These are phyloP conservation scores for Agrocybe pediades DNA, from an alignment of 768 basidiomycete species.

Conservation along the genomic window DNA sequence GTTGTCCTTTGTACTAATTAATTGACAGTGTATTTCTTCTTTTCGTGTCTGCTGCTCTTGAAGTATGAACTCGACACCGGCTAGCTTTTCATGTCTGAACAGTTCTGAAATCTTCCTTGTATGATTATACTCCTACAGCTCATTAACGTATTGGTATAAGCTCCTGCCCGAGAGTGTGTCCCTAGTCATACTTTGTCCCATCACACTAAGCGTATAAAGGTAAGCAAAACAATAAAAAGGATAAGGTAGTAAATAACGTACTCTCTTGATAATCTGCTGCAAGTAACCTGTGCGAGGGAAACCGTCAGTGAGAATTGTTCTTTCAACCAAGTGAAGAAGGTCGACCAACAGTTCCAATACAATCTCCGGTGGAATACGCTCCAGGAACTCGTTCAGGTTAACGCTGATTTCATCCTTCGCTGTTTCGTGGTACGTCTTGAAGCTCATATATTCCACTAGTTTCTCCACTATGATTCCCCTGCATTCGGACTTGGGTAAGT, in stretches of 20 bases:
- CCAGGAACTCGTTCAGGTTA: constrained; percentile 74
- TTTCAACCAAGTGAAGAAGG: neutral
- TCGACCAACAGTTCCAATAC: constrained; percentile 82
- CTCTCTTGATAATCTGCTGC: constrained; percentile 72
- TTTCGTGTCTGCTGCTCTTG: too few relatives aligned
- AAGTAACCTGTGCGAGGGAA: constrained; percentile 40
- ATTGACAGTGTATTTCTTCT: too few relatives aligned
- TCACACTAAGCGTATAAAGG: neutral
- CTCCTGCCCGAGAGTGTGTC: neutral
- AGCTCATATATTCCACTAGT: constrained; percentile 86
- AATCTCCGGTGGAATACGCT: constrained; percentile 85
- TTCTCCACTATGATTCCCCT: constrained; percentile 82
- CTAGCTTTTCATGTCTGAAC: too few relatives aligned
- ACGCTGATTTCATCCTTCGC: constrained; percentile 66
- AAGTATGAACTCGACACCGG: too few relatives aligned
- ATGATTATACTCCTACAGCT: too few relatives aligned
- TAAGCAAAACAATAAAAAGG: neutral
- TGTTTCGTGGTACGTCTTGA: constrained; percentile 78
- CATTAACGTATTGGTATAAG: neutral
- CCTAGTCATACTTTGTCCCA: neutral
- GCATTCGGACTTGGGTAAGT: neutral
- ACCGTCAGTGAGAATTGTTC: neutral
- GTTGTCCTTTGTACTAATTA: too few relatives aligned
- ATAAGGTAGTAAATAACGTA: constrained; percentile 23
- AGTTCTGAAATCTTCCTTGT: too few relatives aligned